These are phyloP conservation scores for Diplotaxis tenuifolia DNA, from an alignment of 345 rosid genomes.

Conservation along the genomic window DNA sequence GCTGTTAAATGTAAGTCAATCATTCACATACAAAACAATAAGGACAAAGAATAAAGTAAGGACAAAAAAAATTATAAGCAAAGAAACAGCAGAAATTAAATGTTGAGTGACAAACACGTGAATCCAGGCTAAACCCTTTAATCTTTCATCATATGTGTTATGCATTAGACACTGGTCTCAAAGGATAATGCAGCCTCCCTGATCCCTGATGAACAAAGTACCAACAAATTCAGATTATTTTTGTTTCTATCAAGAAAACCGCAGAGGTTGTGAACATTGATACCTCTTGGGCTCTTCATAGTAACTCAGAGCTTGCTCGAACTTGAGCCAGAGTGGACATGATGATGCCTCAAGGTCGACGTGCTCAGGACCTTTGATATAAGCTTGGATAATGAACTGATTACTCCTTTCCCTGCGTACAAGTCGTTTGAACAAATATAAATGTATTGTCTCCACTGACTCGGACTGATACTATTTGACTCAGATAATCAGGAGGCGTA, in stretches of 20 bases:
- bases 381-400: slow-evolving; percentile 80
- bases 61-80: neutral
- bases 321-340: slow-evolving; percentile 68
- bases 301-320: slow-evolving; percentile 70
- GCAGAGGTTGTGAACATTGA: neutral
- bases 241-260: neutral
- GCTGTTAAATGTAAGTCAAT: slow-evolving; percentile 1
- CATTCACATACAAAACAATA: slow-evolving; percentile 21
- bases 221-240: slow-evolving; percentile 4
- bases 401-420: slow-evolving; percentile 61
- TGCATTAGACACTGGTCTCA: slow-evolving; percentile 24
- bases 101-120: slow-evolving; percentile 11
- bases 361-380: slow-evolving; percentile 62
- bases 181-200: slow-evolving; percentile 61
- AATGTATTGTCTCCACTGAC: neutral
- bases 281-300: slow-evolving; percentile 66
- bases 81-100: slow-evolving; percentile 1
- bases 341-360: slow-evolving; percentile 55
- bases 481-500: slow-evolving; percentile 38
- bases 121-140: neutral
- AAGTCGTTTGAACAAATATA: neutral
- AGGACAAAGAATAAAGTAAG: neutral
- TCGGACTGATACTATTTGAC: neutral
- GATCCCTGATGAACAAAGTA: slow-evolving; percentile 42
- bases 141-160: neutral